Evolutionary conservation across 805 yeast genomes (phyloP), one percentile per base, ranked within the genome.

Genomic region (Cyberlindnera saturnus): DNA sequence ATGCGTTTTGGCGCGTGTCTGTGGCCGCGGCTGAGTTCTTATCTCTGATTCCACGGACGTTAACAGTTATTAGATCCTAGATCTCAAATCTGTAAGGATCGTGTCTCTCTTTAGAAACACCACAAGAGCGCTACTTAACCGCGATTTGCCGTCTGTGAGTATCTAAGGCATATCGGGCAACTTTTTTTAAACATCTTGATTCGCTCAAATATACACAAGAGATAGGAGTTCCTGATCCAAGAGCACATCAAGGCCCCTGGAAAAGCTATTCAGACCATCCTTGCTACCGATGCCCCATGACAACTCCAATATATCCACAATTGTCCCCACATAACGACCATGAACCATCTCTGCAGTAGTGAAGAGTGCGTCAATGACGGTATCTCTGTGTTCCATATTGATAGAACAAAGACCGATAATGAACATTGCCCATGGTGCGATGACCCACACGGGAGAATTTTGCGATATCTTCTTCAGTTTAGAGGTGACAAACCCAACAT

Each of bases 211-310:
- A 35, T 20, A 33, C 32, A 39, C 37, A 8, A 8, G 14, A 7
- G 30, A 32, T 20, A 39, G 16, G 3, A 39, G 23, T n/a, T 23
- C 32, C 15, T 30, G 28, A 16, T 42, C 45, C 7, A 48, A 38
- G 9, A 51, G 23, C 1, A 42, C 39, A 18, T 48, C 47, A 14
- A 49, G 19, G 3, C 52, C 55, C 15, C 36, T 32, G 5, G 32
- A 15, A 4, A 17, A 29, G 15, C 35, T 38, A 5, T 4, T 13
- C 13, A 38, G 16, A 9, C 40, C 35, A 10, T 18, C 5, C 14
- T 19, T 38, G 20, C 34, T 38, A 14, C n/a, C 18, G 30, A 38
- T 17, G 11, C 47, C 47, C 49, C 49, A 46, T 6, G 49, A 30
- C 4, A 37, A 31, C 19, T 46, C 47, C 11, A 46, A 36, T 1